Conservation (phyloP, 164 flowering plant species). For the Dillenia suffruticosa region DNA sequence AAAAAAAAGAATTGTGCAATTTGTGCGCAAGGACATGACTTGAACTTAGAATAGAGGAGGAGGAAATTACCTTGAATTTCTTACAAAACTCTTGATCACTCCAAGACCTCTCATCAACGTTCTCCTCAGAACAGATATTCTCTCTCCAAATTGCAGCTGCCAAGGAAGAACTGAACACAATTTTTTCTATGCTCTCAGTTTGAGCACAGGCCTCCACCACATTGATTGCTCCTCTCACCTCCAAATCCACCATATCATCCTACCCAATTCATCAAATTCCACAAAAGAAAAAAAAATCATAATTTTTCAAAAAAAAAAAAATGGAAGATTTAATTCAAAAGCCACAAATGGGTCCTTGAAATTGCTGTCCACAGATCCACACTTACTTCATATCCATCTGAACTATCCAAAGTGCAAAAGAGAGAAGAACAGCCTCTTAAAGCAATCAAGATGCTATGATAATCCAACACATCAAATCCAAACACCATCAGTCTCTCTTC, state of each 20-base stretch:
- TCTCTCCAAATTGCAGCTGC: constrained; percentile 68
- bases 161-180: constrained; percentile 60
- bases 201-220: constrained; percentile 79
- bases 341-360: background rate
- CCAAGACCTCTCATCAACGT: constrained; percentile 68
- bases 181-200: constrained; percentile 39
- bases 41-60: background rate
- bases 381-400: constrained; percentile 59
- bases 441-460: constrained; percentile 51
- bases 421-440: constrained; percentile 50
- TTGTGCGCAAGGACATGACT: background rate
- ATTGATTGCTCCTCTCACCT: constrained; percentile 69
- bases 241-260: constrained; percentile 54
- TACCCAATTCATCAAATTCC: constrained; percentile 7
- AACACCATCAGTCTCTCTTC: constrained; percentile 42
- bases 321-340: background rate
- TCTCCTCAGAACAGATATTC: constrained; percentile 29
- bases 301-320: background rate
- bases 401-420: constrained; percentile 50
- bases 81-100: constrained; percentile 58
- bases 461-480: constrained; percentile 51
- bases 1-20: background rate
- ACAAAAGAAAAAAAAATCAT: background rate
- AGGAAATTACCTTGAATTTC: constrained; percentile 40
- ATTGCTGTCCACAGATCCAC: background rate